Evolutionary conservation across 2,329 filamentous ascomycete species (phyloP).

Genomic region (Pseudogymnoascus sp.): DNA sequence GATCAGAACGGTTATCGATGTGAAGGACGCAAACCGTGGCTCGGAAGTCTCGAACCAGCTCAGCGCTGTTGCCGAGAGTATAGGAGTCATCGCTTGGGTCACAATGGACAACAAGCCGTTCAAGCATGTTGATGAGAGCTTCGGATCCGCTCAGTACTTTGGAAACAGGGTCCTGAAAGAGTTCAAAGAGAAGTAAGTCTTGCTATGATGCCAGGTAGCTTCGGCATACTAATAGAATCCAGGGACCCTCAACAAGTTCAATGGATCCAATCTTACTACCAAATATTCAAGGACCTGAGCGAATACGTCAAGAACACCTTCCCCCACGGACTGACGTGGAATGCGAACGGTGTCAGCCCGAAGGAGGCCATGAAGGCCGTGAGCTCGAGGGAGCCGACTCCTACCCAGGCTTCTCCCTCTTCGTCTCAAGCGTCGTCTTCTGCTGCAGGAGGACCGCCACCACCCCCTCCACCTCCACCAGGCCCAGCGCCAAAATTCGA

Average conservation of each 20-base stretch:
- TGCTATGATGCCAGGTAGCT: not conserved
- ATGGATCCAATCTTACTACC: constrained; percentile 90
- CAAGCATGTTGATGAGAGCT: constrained; percentile 75
- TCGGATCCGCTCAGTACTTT: constrained; percentile 82
- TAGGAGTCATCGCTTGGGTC: constrained; percentile 85
- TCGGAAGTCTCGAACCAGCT: constrained; percentile 72
- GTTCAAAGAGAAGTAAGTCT: constrained; percentile 65
- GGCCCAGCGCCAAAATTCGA: constrained; percentile 60
- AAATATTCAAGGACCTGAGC: constrained; percentile 73
- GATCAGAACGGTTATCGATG: constrained; percentile 67
- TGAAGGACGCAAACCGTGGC: constrained; percentile 73
- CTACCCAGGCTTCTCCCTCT: constrained; percentile 26
- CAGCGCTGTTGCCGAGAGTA: constrained; percentile 80
- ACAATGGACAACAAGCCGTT: constrained; percentile 73
- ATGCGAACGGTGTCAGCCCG: constrained; percentile 64
- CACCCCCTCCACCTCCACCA: constrained; percentile 61
- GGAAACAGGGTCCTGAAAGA: constrained; percentile 91
- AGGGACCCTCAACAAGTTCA: constrained; percentile 75
- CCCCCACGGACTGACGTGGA: constrained; percentile 75
- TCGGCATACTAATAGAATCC: constrained; percentile 12
- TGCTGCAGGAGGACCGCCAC: constrained; percentile 48
- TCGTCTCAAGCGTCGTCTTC: constrained; percentile 39
- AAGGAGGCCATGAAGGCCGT: constrained; percentile 57
- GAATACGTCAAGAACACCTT: constrained; percentile 82
- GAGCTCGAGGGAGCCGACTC: constrained; percentile 40